Base-by-base conservation (phyloP, 345 rosid species). In the Viola odorata region DNA sequence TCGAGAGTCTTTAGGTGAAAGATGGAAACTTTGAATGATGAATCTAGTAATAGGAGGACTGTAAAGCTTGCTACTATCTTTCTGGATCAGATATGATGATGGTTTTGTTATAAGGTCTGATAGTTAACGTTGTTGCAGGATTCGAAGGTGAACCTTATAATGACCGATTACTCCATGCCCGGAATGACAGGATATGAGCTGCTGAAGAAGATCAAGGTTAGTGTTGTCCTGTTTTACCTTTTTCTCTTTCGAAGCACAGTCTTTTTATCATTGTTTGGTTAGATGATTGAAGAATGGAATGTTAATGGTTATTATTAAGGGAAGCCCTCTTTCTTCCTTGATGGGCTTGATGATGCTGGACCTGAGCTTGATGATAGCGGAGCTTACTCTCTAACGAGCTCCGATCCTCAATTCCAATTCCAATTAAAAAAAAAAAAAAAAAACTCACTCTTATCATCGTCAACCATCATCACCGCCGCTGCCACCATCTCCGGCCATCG, bases 161-260 rank as follows among this genome's bases (percentile, higher is more conserved):
- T 87, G 82, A 87, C 95, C 0, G 95, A 87, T 66, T 85, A 88
- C 58, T 85, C 96, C 12, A 88, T 88, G 96, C 91, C 90, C 1
- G 96, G 91, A 36, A 84, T 88, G 91, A 85, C 85, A 9, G 96
- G 96, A 36, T 88, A 85, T 64, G 96, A 88, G 59, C 81, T 88
- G 50, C 72, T 88, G 1, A 88, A 88, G 65, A 88, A 76, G 77
- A 88, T 85, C 61, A 88, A 88, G 84, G 95, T 87, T 13, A 42
- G 53, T 10, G 1, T 16, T 47, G 8, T 16, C 12, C 12, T 36
- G 13, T 8, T 51, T 3, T 23, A 4, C 7, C 15, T 23, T 45
- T 3, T 48, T 39, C 8, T 5, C 4, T 23, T 44, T 16, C 3
- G 3, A 3, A 61, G 14, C 32, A 16, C 6, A 9, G 41, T 39